Conservation (phyloP, 331 rosid species). For the Cydonia oblonga region DNA sequence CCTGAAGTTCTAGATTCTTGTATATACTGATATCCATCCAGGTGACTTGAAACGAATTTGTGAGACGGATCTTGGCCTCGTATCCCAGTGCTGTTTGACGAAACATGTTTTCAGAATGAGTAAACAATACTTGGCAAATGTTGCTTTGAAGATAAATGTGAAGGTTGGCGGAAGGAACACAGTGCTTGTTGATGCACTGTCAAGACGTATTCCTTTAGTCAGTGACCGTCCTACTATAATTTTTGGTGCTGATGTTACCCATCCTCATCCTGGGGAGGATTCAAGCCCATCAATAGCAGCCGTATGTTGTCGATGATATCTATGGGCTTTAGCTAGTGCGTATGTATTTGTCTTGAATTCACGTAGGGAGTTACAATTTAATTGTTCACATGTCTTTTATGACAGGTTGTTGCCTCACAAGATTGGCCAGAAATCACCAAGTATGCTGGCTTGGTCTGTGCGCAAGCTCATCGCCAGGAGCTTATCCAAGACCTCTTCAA, state of each 20-base stretch:
- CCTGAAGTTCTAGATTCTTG: not conserved
- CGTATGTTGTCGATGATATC: constrained; percentile 30
- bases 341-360: not conserved
- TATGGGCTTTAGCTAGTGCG: not conserved
- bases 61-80: constrained; percentile 92
- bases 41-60: constrained; percentile 89
- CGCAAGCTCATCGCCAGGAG: constrained; percentile 95
- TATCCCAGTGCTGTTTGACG: constrained; percentile 88
- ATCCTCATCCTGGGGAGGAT: constrained; percentile 99
- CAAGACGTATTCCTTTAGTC: constrained; percentile 84
- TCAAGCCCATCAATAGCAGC: constrained; percentile 96
- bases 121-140: constrained; percentile 89
- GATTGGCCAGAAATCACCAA: constrained; percentile 97
- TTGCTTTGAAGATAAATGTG: constrained; percentile 83
- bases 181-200: constrained; percentile 85
- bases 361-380: not conserved
- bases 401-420: constrained; percentile 97
- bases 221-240: constrained; percentile 89
- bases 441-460: constrained; percentile 93
- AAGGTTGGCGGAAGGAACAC: constrained; percentile 97
- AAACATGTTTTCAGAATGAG: constrained; percentile 75
- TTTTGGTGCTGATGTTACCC: constrained; percentile 98
- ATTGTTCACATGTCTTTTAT: not conserved
- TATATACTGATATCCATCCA: constrained; percentile 17
- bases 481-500: constrained; percentile 86